These are phyloP conservation scores for Tricholoma matsutake DNA, from an alignment of 768 basidiomycete genomes.

Conservation along the genomic window DNA sequence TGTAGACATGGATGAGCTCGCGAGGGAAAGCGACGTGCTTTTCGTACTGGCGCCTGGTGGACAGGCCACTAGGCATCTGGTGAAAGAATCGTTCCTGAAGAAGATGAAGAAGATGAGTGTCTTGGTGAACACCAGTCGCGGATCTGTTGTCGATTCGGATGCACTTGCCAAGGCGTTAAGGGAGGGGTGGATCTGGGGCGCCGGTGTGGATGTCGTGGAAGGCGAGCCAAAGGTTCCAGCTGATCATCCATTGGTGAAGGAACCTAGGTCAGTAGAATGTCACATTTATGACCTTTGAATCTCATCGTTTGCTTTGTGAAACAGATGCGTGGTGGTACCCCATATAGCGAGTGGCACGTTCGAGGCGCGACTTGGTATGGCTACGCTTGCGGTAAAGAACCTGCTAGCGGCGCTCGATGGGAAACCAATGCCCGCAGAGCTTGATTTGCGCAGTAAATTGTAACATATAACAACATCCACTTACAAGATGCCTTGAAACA, in stretches of 20 bases:
- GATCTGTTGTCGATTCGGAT: conserved; percentile 86
- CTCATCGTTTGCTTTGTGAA: neutral
- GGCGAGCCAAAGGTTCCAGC: conserved; percentile 76
- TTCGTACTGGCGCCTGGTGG: conserved; percentile 84
- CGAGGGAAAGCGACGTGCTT: conserved; percentile 76
- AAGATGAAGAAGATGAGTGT: conserved; percentile 86
- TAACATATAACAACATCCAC: neutral
- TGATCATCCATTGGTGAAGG: conserved; percentile 79
- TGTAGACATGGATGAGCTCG: conserved; percentile 66
- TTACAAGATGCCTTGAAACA: no score
- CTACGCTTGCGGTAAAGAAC: conserved; percentile 68
- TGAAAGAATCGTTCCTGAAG: conserved; percentile 67
- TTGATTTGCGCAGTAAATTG: conserved; percentile 22
- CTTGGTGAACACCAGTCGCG: conserved; percentile 82
- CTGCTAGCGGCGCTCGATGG: conserved; percentile 54
- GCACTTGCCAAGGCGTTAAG: conserved; percentile 80
- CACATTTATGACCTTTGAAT: neutral
- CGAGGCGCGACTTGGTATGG: conserved; percentile 85
- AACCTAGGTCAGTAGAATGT: conserved; percentile 52
- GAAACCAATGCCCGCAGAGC: conserved; percentile 52
- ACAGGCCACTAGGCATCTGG: conserved; percentile 62
- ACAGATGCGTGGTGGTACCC: conserved; percentile 77
- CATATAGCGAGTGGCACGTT: conserved; percentile 90
- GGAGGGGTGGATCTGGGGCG: conserved; percentile 83
- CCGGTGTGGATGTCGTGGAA: conserved; percentile 91